Evolutionary conservation across 345 rosid genomes (phyloP).

Genomic region (Eucalyptus paniculata): DNA sequence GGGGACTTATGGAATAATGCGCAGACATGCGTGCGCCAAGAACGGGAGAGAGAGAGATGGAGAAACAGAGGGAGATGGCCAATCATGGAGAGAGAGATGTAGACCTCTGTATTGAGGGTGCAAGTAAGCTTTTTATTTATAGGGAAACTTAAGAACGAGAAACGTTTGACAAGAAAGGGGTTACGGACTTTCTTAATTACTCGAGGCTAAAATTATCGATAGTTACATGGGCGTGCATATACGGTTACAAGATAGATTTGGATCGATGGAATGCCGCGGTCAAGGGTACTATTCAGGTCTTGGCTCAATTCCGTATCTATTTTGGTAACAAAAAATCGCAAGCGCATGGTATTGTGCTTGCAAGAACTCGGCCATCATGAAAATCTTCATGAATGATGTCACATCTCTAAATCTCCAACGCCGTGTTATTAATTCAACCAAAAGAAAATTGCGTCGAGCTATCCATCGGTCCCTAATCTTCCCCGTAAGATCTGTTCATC

Average conservation of each 20-base stretch:
- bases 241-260: not conserved
- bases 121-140: not conserved
- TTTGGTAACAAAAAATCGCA: not conserved
- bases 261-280: accelerated
- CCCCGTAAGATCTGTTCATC: not conserved
- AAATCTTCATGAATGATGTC: not conserved
- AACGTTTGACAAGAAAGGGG: not conserved
- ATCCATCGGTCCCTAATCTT: not conserved
- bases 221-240: not conserved
- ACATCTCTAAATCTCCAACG: not conserved
- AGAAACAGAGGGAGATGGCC: not conserved
- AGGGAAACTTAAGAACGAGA: not conserved
- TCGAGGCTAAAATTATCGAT: not conserved
- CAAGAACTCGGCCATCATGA: accelerated
- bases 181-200: not conserved
- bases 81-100: not conserved
- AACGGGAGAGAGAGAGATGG: not conserved
- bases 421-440: not conserved
- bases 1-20: not conserved
- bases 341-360: not conserved
- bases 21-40: not conserved
- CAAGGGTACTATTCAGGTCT: too few relatives aligned
- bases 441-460: not conserved
- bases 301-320: accelerated
- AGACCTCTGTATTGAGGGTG: not conserved